Conservation (phyloP, 495 filamentous ascomycete species). For the Talaromyces liani region DNA sequence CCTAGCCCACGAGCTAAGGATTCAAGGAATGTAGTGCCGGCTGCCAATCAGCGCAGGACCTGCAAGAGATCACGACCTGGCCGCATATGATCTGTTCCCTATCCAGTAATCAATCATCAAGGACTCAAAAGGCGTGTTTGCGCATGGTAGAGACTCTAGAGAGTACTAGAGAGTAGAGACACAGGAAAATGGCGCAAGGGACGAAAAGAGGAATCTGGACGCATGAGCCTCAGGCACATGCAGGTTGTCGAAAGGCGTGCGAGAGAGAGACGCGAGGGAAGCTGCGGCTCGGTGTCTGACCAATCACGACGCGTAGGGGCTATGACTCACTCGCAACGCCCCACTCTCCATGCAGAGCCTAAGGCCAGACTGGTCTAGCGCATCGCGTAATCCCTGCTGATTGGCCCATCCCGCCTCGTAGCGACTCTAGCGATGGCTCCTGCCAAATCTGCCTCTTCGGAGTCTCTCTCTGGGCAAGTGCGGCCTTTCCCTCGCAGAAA, state of each 20-base stretch:
- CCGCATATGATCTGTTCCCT: neutral
- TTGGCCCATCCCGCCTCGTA: neutral
- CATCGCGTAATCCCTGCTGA: neutral
- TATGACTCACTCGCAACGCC: neutral
- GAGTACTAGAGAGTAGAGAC: neutral
- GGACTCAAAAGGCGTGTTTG: too few relatives aligned
- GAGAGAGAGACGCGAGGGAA: neutral
- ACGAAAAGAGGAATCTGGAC: neutral
- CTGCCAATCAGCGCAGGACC: neutral
- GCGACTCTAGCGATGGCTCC: neutral
- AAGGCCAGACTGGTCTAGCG: neutral
- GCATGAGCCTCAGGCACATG: neutral
- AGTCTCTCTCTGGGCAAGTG: constrained; percentile 3
- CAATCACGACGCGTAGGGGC: neutral
- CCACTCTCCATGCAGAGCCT: neutral
- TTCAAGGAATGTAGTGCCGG: neutral
- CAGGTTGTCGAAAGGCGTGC: neutral
- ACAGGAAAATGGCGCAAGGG: neutral
- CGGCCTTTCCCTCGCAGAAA: neutral
- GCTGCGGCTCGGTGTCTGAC: neutral
- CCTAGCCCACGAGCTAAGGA: neutral
- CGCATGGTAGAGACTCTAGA: too few relatives aligned
- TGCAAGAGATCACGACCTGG: neutral
- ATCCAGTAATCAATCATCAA: neutral
- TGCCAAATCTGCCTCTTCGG: constrained; percentile 1